Base-by-base conservation (phyloP, 2,329 filamentous ascomycete species). In the Ascochyta fabae region DNA sequence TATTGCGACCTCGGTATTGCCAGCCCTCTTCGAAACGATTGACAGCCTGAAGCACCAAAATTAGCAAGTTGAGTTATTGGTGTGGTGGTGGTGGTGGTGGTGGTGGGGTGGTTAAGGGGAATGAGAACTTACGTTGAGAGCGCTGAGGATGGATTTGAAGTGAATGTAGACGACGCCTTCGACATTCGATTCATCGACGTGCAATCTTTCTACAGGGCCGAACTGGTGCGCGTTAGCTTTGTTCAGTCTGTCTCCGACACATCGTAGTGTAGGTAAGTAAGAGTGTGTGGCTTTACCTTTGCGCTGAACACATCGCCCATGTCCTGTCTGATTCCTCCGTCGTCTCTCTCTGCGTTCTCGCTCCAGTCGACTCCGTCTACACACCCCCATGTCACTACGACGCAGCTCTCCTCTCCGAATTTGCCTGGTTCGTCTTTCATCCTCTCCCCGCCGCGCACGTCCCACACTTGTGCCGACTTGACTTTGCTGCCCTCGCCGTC, bases 301-400 rank as follows among this genome's bases (percentile, higher is more conserved):
- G 91, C 86, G 45, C 88, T 88, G 75, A 96, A 97, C 72, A 96
- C 91, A 69, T 97, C 91, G 6, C 95, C 95, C 75, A 99, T 97
- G 74, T 97, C 93, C 78, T 98, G 94, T 65, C 94, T 88, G 46
- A 99, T 79, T 49, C 83, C 83, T 31, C 86, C 83, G 16, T 79
- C 77, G 12, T 82, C 78, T 56, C 88, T 85, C 23, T 67, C 60
- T 44, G 96, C 86, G 74, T 97, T 94, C n/a, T 81, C 82, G 53
- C 88, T 84, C 40, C 96, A 78, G 70, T 96, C 84, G 81, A 98
- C 87, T 6, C 89, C 90, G 59, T 95, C 87, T 1, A 98, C 83
- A 90, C 98, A 97, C 45, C 91, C 88, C 48, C 84, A 83, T 16
- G 97, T 78, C 41, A 96, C 87, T 46, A 98, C 85, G 16, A 98